Conservation (phyloP, 2,329 filamentous ascomycete species). For the Pezicula neosporulosa region DNA sequence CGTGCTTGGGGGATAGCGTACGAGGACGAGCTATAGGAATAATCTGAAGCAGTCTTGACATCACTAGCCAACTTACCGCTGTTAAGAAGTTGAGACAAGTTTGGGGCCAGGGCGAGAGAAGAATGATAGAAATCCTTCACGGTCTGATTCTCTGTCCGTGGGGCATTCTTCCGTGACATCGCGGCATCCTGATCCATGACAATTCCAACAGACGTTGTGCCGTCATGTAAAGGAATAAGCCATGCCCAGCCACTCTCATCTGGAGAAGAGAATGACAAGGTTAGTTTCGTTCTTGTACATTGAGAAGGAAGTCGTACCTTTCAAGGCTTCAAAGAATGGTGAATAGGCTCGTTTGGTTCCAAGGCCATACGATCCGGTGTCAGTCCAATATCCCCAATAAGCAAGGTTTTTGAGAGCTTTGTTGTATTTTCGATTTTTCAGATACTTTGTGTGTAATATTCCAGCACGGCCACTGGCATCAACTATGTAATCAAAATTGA, state of each 20-base stretch:
- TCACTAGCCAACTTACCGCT: constrained; percentile 30
- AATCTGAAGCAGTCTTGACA: constrained; percentile 38
- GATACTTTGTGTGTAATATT: constrained; percentile 43
- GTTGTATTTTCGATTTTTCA: constrained; percentile 45
- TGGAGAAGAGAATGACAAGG: constrained; percentile 7
- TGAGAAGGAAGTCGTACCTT: constrained; percentile 20
- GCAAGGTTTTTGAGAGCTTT: constrained; percentile 45
- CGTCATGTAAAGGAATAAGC: constrained; percentile 47
- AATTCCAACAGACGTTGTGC: constrained; percentile 39
- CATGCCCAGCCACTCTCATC: constrained; percentile 48
- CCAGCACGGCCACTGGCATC: constrained; percentile 45
- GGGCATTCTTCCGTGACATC: constrained; percentile 30
- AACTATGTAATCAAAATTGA: constrained; percentile 45
- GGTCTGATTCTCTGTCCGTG: constrained; percentile 9
- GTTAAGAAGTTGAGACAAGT: constrained; percentile 27
- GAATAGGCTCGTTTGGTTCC: constrained; percentile 32
- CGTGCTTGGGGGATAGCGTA: constrained; percentile 36
- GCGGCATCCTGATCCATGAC: constrained; percentile 37
- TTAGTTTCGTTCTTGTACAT: neutral
- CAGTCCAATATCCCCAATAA: constrained; percentile 45
- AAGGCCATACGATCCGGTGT: constrained; percentile 26
- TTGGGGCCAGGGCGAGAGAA: constrained; percentile 30
- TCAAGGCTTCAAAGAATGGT: constrained; percentile 42
- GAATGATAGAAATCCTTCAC: constrained; percentile 31
- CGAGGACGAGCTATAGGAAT: constrained; percentile 40